A percentile compares a stretch with the other conserved stretches of the same genome.
Evolutionary conservation across 805 yeast species (phyloP).

Genomic region (Sugiyamaella smithiae): DNA sequence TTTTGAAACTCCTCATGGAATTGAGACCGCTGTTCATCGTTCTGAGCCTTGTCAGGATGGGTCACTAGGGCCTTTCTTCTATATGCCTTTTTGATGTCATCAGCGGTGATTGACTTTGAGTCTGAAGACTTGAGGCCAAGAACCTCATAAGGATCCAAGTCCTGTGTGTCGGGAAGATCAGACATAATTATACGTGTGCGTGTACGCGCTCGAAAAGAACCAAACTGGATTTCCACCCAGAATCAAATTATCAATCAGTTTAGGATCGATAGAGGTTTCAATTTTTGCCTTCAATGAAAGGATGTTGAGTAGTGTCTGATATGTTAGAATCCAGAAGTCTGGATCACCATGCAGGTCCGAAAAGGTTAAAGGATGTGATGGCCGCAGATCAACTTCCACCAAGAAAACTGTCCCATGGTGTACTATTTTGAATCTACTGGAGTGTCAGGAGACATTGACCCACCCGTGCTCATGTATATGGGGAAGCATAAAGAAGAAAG

Average conservation of each 20-base stretch:
- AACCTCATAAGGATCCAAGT: slow-evolving; percentile 32
- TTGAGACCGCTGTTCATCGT: slow-evolving; percentile 35
- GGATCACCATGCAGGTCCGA: too few relatives aligned
- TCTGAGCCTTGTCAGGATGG: slow-evolving; percentile 68
- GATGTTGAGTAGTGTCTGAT: too few relatives aligned
- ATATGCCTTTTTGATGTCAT: slow-evolving; percentile 64
- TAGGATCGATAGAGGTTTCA: too few relatives aligned
- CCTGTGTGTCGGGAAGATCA: slow-evolving; percentile 26
- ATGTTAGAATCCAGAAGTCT: too few relatives aligned
- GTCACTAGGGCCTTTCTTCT: slow-evolving; percentile 57
- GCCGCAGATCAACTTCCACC: neutral
- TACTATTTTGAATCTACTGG: slow-evolving; percentile 43
- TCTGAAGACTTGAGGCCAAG: slow-evolving; percentile 21
- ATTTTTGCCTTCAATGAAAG: too few relatives aligned
- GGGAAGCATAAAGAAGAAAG: slow-evolving; percentile 75
- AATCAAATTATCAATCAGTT: too few relatives aligned
- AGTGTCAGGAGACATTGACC: slow-evolving; percentile 32
- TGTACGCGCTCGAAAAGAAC: too few relatives aligned
- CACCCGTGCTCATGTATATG: slow-evolving; percentile 50
- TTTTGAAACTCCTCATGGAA: slow-evolving; percentile 53
- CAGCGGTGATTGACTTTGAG: slow-evolving; percentile 34
- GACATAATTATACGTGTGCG: slow-evolving; percentile 23
- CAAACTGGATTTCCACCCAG: too few relatives aligned
- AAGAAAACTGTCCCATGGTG: slow-evolving; percentile 41
- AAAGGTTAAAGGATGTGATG: too few relatives aligned